phyloP scores from a whole-genome alignment of 768 basidiomycete genomes.

The Tylopilus rubrobrunneus region DNA sequence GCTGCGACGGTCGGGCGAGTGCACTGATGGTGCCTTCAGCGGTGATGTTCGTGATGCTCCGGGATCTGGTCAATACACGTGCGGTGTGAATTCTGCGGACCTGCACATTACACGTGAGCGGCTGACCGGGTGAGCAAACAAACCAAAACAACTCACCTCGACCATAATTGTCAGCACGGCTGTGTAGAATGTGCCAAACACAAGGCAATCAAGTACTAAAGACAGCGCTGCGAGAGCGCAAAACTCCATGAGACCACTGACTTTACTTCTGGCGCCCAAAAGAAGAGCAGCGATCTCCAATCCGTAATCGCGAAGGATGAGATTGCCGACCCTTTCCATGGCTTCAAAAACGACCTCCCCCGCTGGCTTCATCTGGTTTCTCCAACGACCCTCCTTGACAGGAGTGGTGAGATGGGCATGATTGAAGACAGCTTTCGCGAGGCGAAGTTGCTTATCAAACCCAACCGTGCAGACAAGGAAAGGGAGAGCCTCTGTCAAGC shows the following conservation, averaged over 20 bases:
- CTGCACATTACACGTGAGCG: constrained; percentile 31
- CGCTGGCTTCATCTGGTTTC: constrained; percentile 63
- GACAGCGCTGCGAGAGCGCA: constrained; percentile 92
- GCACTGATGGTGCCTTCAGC: constrained; percentile 30
- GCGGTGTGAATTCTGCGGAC: constrained; percentile 69
- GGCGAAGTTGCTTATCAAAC: constrained; percentile 94
- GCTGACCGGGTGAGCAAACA: constrained; percentile 8
- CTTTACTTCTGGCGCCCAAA: constrained; percentile 81
- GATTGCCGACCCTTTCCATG: constrained; percentile 70
- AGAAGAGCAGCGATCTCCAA: constrained; percentile 88
- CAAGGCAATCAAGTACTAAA: constrained; percentile 79
- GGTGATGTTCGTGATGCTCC: constrained; percentile 27
- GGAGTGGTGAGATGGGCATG: constrained; percentile 61
- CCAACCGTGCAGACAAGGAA: constrained; percentile 98
- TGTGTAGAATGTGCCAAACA: constrained; percentile 87
- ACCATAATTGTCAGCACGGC: constrained; percentile 93
- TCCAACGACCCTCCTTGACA: constrained; percentile 35
- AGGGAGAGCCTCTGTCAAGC: constrained; percentile 91
- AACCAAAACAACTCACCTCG: constrained; percentile 55
- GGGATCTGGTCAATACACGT: constrained; percentile 44
- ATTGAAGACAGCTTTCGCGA: constrained; percentile 85
- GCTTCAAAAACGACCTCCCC: constrained; percentile 83
- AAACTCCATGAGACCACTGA: constrained; percentile 89
- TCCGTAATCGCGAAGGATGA: constrained; percentile 89
- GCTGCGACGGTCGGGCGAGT: constrained; percentile 23